phyloP scores from a whole-genome alignment of 1,284 basidiomycete species.

The Sanghuangporus weigelae region DNA sequence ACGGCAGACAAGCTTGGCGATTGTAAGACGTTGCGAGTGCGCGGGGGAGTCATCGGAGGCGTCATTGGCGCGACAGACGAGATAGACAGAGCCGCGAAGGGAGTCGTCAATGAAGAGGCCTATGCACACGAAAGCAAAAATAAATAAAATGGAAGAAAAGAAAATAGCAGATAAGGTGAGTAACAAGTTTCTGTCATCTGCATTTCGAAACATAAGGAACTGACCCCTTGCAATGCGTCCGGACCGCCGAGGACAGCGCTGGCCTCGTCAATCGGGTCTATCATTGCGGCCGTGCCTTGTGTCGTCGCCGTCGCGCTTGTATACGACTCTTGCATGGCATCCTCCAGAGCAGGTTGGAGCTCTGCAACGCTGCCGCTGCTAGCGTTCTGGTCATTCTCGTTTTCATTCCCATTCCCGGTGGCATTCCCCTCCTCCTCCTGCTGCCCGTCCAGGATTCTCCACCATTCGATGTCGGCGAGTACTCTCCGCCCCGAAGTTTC shows the following conservation, averaged over 20 bases:
- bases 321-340: neutral
- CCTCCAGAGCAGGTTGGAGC: conserved; percentile 20
- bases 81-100: conserved; percentile 15
- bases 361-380: conserved; percentile 21
- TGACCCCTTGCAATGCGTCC: conserved; percentile 14
- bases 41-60: conserved; percentile 10
- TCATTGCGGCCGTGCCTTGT: conserved; percentile 19
- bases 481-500: conserved; percentile 53
- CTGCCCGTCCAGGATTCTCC: conserved; percentile 70
- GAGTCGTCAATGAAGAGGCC: conserved; percentile 26
- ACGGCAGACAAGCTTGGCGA: conserved; percentile 9
- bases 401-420: neutral
- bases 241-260: neutral
- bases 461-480: conserved; percentile 80
- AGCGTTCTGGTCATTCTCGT: conserved; percentile 15
- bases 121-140: conserved; percentile 15
- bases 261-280: conserved; percentile 24
- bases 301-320: conserved; percentile 4
- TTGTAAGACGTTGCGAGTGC: neutral
- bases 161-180: conserved; percentile 1
- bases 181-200: neutral
- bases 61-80: conserved; percentile 8
- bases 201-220: conserved; percentile 1
- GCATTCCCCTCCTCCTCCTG: conserved; percentile 22
- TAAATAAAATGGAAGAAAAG: neutral